Base-by-base conservation (phyloP, 176 grass and related monocot species). In the Musa troglodytarum region DNA sequence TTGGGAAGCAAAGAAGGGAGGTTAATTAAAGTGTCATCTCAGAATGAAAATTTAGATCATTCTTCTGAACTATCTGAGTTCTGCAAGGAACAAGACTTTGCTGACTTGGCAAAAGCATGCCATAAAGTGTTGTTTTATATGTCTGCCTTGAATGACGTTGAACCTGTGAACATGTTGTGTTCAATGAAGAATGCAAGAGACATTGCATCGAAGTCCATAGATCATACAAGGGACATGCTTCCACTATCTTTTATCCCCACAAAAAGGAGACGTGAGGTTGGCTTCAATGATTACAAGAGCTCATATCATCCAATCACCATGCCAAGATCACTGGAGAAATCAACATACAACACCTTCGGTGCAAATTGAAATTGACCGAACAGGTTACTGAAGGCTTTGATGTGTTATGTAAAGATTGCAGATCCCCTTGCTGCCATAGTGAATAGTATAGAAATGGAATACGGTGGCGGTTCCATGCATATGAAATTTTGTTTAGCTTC, bases 161-260 rank as follows among this genome's bases (percentile, higher is more conserved):
- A 80, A 21, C 17, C 53, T 25, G 19, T 0, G 8, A 54, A 69
- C 9, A 25, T 77, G 25, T 72, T 88, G 16, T 58, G 59, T 83
- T 75, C 64, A 85, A 80, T 97, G 28, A 92, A 88, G 69, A 71
- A 83, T 50, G 84, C 72, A 26, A 80, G 59, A 77, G 81, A 90
- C 24, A 63, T 88, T 76, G 83, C 90, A 68, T 50, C 66, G 65
- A 83, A 59, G 68, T 52, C 11, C 63, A 65, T 65, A 23, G 63
- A 65, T 26, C 26, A 26, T 14, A 2, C 34, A 6, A 25, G 23
- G 12, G 21, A 25, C 10, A 65, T 26, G 22, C 22, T 12, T 65
- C 13, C 21, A 65, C 63, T 13, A 65, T 65, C 7, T 3, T 65
- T 24, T 26, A 10, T 24, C 23, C 10, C 22, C 63, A 65, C 20